These are phyloP conservation scores for Boletus rubescentipes DNA, from an alignment of 768 basidiomycete genomes.

Conservation along the genomic window DNA sequence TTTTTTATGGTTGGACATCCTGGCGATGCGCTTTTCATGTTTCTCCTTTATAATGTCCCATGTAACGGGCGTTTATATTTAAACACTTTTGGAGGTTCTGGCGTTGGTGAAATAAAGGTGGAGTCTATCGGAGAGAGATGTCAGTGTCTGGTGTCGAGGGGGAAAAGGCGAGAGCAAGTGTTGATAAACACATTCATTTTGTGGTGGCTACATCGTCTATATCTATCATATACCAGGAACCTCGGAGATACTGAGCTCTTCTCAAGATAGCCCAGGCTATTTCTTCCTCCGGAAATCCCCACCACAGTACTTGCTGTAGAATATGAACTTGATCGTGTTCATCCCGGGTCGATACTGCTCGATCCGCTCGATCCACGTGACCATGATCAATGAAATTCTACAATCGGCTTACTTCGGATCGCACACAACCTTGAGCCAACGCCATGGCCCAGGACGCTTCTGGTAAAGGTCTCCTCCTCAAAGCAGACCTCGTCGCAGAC, in stretches of 20 bases:
- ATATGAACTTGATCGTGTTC: too few relatives aligned
- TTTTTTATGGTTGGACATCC: background rate
- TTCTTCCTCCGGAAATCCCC: too few relatives aligned
- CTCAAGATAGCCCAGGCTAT: too few relatives aligned
- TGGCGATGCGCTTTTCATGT: background rate
- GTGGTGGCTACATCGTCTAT: too few relatives aligned
- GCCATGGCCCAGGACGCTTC: constrained; percentile 23
- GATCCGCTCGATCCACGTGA: constrained; percentile 13
- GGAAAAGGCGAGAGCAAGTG: too few relatives aligned
- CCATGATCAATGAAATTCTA: background rate
- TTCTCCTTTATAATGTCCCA: background rate
- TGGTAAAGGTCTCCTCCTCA: constrained; percentile 75
- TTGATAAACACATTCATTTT: too few relatives aligned
- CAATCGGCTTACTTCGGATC: background rate
- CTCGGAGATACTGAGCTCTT: too few relatives aligned
- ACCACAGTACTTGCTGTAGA: too few relatives aligned
- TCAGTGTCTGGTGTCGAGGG: too few relatives aligned
- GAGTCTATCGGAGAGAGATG: background rate
- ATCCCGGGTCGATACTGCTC: background rate
- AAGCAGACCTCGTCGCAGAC: constrained; percentile 73
- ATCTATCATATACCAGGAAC: too few relatives aligned
- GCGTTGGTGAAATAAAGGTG: background rate
- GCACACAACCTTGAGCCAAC: background rate
- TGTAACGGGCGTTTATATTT: background rate
- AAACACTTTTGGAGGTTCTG: background rate